phyloP scores from a whole-genome alignment of 768 basidiomycete genomes.

The Lyophyllum semitale region DNA sequence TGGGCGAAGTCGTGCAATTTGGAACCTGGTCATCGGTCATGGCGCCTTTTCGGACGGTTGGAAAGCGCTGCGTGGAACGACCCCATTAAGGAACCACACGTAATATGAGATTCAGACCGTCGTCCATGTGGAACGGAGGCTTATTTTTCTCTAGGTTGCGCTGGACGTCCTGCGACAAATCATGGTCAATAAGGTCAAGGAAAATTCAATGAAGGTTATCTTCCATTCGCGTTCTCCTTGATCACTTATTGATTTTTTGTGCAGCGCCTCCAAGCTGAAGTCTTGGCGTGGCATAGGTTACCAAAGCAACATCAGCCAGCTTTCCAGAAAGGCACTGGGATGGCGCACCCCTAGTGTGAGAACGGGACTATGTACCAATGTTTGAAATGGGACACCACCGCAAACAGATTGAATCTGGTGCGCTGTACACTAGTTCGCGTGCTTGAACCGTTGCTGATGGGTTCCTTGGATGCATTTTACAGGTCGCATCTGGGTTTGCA shows the following conservation, averaged over 20 bases:
- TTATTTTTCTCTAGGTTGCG: slow-evolving; percentile 44
- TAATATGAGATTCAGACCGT: slow-evolving; percentile 24
- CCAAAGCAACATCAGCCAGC: slow-evolving; percentile 54
- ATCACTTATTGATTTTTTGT: background rate
- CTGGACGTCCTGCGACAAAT: slow-evolving; percentile 56
- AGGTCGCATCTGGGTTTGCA: slow-evolving; percentile 60
- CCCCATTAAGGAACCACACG: slow-evolving; percentile 38
- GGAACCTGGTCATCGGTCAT: slow-evolving; percentile 51
- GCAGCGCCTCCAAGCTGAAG: slow-evolving; percentile 58
- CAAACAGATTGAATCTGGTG: slow-evolving; percentile 51
- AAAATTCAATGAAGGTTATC: slow-evolving; percentile 51
- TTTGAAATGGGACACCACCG: slow-evolving; percentile 40
- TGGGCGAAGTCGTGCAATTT: slow-evolving; percentile 51
- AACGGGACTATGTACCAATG: slow-evolving; percentile 59
- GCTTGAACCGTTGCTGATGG: background rate
- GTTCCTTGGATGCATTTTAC: background rate
- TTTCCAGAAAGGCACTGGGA: slow-evolving; percentile 53
- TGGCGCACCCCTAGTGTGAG: slow-evolving; percentile 67
- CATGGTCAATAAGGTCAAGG: slow-evolving; percentile 51
- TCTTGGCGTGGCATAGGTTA: slow-evolving; percentile 58
- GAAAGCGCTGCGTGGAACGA: slow-evolving; percentile 59
- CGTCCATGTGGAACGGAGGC: background rate
- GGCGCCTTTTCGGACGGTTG: slow-evolving; percentile 65
- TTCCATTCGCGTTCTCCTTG: background rate
- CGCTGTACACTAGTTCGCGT: slow-evolving; percentile 15